phyloP scores from a whole-genome alignment of 2,329 filamentous ascomycete species.

The Metarhizium brunneum region DNA sequence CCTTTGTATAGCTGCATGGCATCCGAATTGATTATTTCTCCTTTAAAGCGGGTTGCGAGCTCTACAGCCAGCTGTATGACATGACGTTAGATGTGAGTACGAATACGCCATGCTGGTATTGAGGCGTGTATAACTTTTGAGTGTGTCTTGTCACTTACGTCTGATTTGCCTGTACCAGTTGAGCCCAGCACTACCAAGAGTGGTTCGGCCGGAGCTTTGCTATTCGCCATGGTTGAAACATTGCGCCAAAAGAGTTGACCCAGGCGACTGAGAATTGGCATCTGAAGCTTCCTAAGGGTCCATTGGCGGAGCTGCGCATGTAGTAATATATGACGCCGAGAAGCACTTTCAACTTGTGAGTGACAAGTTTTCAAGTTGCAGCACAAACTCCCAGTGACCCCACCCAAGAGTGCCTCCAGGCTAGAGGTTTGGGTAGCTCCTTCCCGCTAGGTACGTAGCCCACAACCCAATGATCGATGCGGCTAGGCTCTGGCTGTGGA shows the following conservation, averaged over 20 bases:
- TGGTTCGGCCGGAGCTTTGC: constrained; percentile 39
- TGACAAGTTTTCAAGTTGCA: background rate
- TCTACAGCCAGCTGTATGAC: constrained; percentile 73
- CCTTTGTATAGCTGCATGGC: constrained; percentile 96
- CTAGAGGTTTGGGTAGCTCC: background rate
- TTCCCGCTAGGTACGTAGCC: background rate
- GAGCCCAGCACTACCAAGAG: constrained; percentile 78
- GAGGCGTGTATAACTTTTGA: background rate
- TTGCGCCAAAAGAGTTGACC: constrained; percentile 19
- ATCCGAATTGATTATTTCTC: constrained; percentile 94
- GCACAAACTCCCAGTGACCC: no score
- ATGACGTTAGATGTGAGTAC: background rate
- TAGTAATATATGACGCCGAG: background rate
- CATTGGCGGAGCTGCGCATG: background rate
- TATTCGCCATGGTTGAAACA: constrained; percentile 30
- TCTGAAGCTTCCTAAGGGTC: constrained; percentile 4
- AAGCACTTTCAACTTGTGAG: background rate
- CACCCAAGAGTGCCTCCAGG: no score
- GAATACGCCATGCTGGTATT: background rate
- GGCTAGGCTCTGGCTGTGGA: background rate
- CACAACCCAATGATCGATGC: background rate
- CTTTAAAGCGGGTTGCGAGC: constrained; percentile 71
- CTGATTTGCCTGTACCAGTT: constrained; percentile 88
- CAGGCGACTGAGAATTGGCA: constrained; percentile 18
- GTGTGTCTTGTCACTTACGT: constrained; percentile 43